Evolutionary conservation across 257 asterid species (phyloP).

Genomic region (Petrea volubilis): DNA sequence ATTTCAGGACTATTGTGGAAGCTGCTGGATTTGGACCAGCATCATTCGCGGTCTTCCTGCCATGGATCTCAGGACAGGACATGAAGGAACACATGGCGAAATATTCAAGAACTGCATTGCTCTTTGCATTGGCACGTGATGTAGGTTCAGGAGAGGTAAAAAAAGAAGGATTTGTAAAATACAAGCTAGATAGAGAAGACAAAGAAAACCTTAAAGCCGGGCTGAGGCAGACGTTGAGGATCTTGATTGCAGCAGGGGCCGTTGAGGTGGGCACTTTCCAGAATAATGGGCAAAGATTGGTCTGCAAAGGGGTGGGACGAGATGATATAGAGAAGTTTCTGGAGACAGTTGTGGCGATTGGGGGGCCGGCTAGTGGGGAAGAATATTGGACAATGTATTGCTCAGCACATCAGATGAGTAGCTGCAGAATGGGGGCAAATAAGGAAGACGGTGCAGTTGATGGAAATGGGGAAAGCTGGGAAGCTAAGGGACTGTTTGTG

Average conservation of each 20-base stretch:
- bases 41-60: constrained; percentile 38
- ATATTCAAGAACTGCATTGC: constrained; percentile 47
- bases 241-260: constrained; percentile 66
- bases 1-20: constrained; percentile 45
- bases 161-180: constrained; percentile 38
- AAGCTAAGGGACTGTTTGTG: constrained; percentile 55
- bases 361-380: constrained; percentile 37
- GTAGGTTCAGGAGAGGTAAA: constrained; percentile 54
- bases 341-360: constrained; percentile 28
- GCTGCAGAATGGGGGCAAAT: constrained; percentile 54
- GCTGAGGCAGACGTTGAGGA: constrained; percentile 44
- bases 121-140: constrained; percentile 45
- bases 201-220: constrained; percentile 44
- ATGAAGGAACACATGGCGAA: constrained; percentile 52
- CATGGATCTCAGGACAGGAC: constrained; percentile 57
- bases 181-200: constrained; percentile 28
- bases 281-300: constrained; percentile 51
- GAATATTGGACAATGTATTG: constrained; percentile 46
- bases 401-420: constrained; percentile 68
- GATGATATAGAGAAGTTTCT: constrained; percentile 50
- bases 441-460: constrained; percentile 55
- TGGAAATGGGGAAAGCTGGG: constrained; percentile 68
- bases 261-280: constrained; percentile 59
- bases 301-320: constrained; percentile 31
- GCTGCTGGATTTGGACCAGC: constrained; percentile 48